phyloP scores from a whole-genome alignment of 2,329 filamentous ascomycete species.

The Penicillium sp. region DNA sequence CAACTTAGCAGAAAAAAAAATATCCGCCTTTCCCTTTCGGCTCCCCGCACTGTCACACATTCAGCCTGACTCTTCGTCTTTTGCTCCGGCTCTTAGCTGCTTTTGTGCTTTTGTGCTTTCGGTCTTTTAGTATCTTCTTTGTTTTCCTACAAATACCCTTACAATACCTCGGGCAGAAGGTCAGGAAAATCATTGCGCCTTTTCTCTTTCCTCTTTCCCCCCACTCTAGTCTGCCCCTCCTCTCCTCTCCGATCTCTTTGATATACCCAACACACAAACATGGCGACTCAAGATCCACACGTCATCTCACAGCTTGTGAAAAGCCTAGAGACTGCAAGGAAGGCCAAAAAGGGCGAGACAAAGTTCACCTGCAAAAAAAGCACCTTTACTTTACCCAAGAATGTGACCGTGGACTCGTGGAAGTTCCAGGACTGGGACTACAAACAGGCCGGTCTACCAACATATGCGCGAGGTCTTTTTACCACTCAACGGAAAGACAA shows the following conservation, averaged over 20 bases:
- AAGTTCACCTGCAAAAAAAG: conserved; percentile 77
- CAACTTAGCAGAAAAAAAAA: conserved; percentile 3
- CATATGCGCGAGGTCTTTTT: conserved; percentile 90
- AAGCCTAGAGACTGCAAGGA: conserved; percentile 56
- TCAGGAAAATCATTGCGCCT: neutral
- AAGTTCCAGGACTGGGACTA: conserved; percentile 94
- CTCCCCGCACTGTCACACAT: conserved; percentile 25
- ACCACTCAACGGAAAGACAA: conserved; percentile 69
- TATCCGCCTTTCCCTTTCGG: conserved; percentile 20
- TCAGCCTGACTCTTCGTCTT: neutral
- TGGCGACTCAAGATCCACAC: conserved; percentile 61
- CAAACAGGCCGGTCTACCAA: conserved; percentile 81
- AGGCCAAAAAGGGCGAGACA: conserved; percentile 48
- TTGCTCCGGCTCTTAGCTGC: neutral
- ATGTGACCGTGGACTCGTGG: conserved; percentile 82
- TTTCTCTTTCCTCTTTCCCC: neutral
- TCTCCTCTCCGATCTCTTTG: conserved; percentile 1
- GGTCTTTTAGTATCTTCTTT: too few relatives aligned
- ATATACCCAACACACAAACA: conserved; percentile 8
- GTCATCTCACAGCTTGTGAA: conserved; percentile 66
- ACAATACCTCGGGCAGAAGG: neutral
- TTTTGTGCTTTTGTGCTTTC: neutral
- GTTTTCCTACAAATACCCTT: neutral
- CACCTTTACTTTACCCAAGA: conserved; percentile 67
- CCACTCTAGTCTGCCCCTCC: conserved; percentile 2